Evolutionary conservation across 805 yeast species (phyloP), one percentile per base, ranked within the genome.

Genomic region (Komagataella kurtzmanii): DNA sequence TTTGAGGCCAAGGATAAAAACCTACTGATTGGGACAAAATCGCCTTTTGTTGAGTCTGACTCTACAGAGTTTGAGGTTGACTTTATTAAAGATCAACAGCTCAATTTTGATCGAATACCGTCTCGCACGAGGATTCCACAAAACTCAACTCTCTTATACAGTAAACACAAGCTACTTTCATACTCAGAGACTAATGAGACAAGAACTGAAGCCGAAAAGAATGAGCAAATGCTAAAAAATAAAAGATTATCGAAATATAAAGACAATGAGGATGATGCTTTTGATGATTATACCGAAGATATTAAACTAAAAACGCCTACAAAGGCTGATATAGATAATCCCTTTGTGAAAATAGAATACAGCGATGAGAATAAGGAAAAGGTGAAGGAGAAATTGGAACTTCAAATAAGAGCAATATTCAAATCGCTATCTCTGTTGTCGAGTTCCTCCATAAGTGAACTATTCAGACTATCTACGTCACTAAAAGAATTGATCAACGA

Each of bases 1-100:
- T n/a, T 67, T 80, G 24, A 65, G 82, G 45, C 62, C 17, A 47
- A 30, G 24, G 45, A 30, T 44, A 24, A 30, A 45, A 30, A 8
- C 40, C 18, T 19, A 23, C 24, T 40, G 5, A 44, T 49, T 8
- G 51, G 51, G 1, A 14, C 50, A 6, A 46, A 49, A n/a, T 51
- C 55, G 14, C 53, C 55, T 44, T 51, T 49, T 30, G 36, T n/a
- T 17, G 21, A 46, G 40, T 14, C 40, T 14, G 14, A 30, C 10
- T 30, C 40, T 14, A 30, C 40, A 30, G 40, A 30, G 40, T 30
- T 30, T 30, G 40, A 30, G 14, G 14, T 30, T 10, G 40, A 30
- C 14, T 30, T 30, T 30, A 10, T 30, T 8, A 14, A 30, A 7
- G 40, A 14, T 10, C 40, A 30, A 30, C 40, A 30, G 5, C 40